phyloP scores from a whole-genome alignment of 768 basidiomycete species.

The Tulasnella calospora region DNA sequence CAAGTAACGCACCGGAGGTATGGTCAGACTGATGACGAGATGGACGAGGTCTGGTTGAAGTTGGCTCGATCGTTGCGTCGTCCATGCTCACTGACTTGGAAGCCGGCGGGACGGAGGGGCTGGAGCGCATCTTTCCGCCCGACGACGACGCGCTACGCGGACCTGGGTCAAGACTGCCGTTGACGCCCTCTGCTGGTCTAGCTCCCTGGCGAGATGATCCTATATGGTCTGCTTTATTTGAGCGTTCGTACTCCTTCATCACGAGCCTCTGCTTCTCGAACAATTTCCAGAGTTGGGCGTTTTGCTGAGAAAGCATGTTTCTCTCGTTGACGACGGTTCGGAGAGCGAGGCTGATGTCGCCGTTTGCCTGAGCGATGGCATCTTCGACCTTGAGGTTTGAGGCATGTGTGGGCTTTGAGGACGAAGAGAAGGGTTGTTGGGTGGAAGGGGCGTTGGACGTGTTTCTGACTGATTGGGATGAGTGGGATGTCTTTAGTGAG shows the following conservation, averaged over 20 bases:
- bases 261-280: slow-evolving; percentile 94
- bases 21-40: slow-evolving; percentile 26
- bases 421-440: neutral
- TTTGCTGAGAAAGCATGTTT: slow-evolving; percentile 74
- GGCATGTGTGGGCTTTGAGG: slow-evolving; percentile 7
- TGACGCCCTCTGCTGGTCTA: neutral
- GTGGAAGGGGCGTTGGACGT: neutral
- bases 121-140: slow-evolving; percentile 25
- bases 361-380: slow-evolving; percentile 37
- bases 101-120: slow-evolving; percentile 23
- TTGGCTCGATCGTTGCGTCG: slow-evolving; percentile 39
- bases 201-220: neutral
- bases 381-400: slow-evolving; percentile 49
- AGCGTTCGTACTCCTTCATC: slow-evolving; percentile 82
- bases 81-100: slow-evolving; percentile 30
- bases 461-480: slow-evolving; percentile 9
- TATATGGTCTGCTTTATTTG: neutral
- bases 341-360: slow-evolving; percentile 47
- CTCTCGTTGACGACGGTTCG: slow-evolving; percentile 75
- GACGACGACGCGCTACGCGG: slow-evolving; percentile 32
- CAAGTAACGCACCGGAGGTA: neutral
- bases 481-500: slow-evolving; percentile 6
- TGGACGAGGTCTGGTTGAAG: slow-evolving; percentile 23
- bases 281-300: slow-evolving; percentile 89
- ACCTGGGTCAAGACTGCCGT: slow-evolving; percentile 40